Conservation (phyloP, 2,329 filamentous ascomycete genomes). For the Aspergillus ustus region DNA sequence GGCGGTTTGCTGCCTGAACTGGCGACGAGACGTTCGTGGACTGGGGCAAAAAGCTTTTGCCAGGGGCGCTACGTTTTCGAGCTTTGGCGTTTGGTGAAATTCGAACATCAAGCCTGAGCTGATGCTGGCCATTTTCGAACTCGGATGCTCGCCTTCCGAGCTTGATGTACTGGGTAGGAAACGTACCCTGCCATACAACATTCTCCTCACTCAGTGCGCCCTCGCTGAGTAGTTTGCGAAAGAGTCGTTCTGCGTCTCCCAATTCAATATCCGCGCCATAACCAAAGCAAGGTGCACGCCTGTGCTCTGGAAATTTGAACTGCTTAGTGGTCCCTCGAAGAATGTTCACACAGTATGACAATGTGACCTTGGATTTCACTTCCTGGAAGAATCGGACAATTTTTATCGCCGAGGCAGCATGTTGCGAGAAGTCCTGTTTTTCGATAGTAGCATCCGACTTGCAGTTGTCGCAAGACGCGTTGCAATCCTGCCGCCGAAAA, state of each 20-base stretch:
- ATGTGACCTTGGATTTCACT: slow-evolving; percentile 63
- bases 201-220: slow-evolving; percentile 75
- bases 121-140: slow-evolving; percentile 50
- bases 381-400: slow-evolving; percentile 63
- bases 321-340: slow-evolving; percentile 72
- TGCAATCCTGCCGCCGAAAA: slow-evolving; percentile 74
- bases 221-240: slow-evolving; percentile 74
- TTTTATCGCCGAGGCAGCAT: slow-evolving; percentile 71
- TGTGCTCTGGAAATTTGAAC: slow-evolving; percentile 57
- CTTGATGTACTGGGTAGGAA: slow-evolving; percentile 71
- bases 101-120: slow-evolving; percentile 60
- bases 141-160: slow-evolving; percentile 51
- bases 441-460: slow-evolving; percentile 72
- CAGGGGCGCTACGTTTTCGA: slow-evolving; percentile 36
- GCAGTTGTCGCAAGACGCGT: slow-evolving; percentile 86
- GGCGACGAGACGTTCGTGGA: slow-evolving; percentile 73
- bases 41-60: slow-evolving; percentile 55
- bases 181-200: slow-evolving; percentile 65
- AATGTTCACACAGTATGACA: slow-evolving; percentile 82
- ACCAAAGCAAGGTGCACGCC: slow-evolving; percentile 65
- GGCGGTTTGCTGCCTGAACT: slow-evolving; percentile 52
- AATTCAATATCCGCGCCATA: slow-evolving; percentile 71
- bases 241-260: slow-evolving; percentile 81
- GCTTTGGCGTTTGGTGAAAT: slow-evolving; percentile 49
- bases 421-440: slow-evolving; percentile 74